Conservation (phyloP, 2,329 filamentous ascomycete genomes). For the Cladosporium colombiae region DNA sequence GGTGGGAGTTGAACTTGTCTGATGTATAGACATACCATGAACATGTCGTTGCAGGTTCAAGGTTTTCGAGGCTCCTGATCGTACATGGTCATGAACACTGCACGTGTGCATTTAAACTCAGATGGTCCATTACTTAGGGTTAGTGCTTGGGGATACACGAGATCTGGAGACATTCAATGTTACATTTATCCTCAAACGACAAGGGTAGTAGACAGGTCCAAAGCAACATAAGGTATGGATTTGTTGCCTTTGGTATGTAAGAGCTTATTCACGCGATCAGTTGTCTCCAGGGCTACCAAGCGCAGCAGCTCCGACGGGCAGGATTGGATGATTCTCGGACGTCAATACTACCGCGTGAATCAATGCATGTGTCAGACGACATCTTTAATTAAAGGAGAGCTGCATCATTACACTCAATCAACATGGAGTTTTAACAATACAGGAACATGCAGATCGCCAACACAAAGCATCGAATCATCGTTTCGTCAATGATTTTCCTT, state of each 20-base stretch:
- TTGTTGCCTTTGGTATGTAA: background rate
- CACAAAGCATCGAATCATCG: background rate
- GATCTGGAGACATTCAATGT: background rate
- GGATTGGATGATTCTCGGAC: background rate
- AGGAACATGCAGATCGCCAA: background rate
- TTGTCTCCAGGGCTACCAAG: too few relatives aligned
- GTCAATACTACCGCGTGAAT: background rate
- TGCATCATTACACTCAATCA: background rate
- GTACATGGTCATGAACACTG: background rate
- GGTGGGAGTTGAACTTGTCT: background rate
- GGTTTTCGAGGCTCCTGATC: background rate
- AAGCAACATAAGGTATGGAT: background rate
- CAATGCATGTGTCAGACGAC: too few relatives aligned
- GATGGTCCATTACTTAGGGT: background rate
- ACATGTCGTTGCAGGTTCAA: background rate
- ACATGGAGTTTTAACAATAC: background rate
- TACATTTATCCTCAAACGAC: background rate
- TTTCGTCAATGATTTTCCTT: background rate
- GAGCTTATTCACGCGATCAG: too few relatives aligned
- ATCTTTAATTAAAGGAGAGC: background rate
- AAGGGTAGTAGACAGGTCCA: background rate
- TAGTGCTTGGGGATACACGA: background rate
- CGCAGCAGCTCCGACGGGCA: background rate
- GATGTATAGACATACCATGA: background rate
- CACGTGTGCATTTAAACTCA: background rate